Evolutionary conservation across 805 yeast species (phyloP).

Genomic region (Monosporozyma unispora): DNA sequence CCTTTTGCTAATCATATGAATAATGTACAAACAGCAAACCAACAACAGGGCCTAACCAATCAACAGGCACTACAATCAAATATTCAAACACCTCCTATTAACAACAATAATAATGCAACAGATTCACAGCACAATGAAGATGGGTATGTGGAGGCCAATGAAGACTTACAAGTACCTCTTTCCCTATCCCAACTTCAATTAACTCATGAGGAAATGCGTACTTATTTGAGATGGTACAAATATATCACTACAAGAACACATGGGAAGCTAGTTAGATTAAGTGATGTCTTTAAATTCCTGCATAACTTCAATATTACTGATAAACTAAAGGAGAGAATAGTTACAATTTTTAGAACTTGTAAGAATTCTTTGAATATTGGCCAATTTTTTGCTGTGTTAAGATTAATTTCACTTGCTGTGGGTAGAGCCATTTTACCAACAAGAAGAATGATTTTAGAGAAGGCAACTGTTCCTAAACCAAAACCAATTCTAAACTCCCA

Average conservation of each 20-base stretch:
- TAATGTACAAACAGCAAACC: neutral
- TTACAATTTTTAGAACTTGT: slow-evolving; percentile 42
- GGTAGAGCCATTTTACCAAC: slow-evolving; percentile 41
- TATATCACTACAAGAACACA: slow-evolving; percentile 68
- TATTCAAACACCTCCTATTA: neutral
- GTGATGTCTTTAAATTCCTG: slow-evolving; percentile 72
- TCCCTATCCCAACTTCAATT: slow-evolving; percentile 60
- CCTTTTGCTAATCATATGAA: neutral
- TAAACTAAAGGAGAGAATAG: slow-evolving; percentile 41
- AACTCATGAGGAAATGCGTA: slow-evolving; percentile 66
- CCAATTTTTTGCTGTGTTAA: slow-evolving; percentile 78
- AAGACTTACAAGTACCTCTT: slow-evolving; percentile 44
- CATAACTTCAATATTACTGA: slow-evolving; percentile 61
- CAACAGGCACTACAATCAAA: neutral
- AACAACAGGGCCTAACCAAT: neutral
- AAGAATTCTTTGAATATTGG: slow-evolving; percentile 66
- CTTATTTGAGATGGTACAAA: slow-evolving; percentile 90
- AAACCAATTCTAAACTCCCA: slow-evolving; percentile 62
- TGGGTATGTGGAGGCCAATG: slow-evolving; percentile 22
- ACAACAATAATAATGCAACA: neutral
- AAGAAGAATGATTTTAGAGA: slow-evolving; percentile 41
- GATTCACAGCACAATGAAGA: neutral
- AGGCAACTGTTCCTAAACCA: slow-evolving; percentile 71
- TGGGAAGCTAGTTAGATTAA: slow-evolving; percentile 54
- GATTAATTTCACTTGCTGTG: slow-evolving; percentile 69